Conservation (phyloP, 352 stramenopile genomes). For the Hyaloperonospora brassicae region DNA sequence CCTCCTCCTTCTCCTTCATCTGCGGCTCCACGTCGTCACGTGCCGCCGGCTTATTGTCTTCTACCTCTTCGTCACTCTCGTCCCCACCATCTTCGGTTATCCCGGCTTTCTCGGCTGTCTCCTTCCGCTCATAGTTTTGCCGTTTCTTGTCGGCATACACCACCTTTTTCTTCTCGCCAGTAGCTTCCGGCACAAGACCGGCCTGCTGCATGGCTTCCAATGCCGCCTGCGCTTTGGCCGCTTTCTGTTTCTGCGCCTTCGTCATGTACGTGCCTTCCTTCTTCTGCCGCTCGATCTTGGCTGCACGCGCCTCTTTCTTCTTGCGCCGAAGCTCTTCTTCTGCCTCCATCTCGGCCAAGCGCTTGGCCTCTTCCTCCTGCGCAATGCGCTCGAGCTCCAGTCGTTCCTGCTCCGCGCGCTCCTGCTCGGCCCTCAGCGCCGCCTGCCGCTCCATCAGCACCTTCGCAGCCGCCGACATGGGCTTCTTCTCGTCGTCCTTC, state of each 20-base stretch:
- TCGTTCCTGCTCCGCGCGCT: constrained; percentile 51
- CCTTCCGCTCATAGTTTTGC: constrained; percentile 37
- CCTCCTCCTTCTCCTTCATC: constrained; percentile 32
- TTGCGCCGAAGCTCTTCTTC: constrained; percentile 65
- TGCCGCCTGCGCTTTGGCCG: constrained; percentile 75
- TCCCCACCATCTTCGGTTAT: constrained; percentile 17
- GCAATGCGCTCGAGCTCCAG: constrained; percentile 54
- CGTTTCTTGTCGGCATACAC: constrained; percentile 90
- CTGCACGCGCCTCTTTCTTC: constrained; percentile 77
- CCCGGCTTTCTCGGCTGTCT: constrained; percentile 13
- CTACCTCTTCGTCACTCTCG: constrained; percentile 31
- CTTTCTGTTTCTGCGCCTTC: constrained; percentile 96
- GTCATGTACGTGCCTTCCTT: constrained; percentile 98
- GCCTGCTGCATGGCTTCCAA: constrained; percentile 90
- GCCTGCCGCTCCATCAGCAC: constrained; percentile 66
- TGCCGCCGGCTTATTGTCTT: constrained; percentile 45
- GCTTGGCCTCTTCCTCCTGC: constrained; percentile 58
- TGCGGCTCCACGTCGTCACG: constrained; percentile 72
- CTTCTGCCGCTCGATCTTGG: constrained; percentile 91
- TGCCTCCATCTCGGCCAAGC: constrained; percentile 32
- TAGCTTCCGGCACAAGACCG: constrained; percentile 69
- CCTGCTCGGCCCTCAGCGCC: constrained; percentile 62
- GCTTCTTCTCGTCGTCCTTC: constrained; percentile 66
- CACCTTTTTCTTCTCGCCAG: constrained; percentile 82
- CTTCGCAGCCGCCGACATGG: constrained; percentile 62